These are phyloP conservation scores for Tillandsia leiboldiana DNA, from an alignment of 176 grass and related monocot species.

Conservation along the genomic window DNA sequence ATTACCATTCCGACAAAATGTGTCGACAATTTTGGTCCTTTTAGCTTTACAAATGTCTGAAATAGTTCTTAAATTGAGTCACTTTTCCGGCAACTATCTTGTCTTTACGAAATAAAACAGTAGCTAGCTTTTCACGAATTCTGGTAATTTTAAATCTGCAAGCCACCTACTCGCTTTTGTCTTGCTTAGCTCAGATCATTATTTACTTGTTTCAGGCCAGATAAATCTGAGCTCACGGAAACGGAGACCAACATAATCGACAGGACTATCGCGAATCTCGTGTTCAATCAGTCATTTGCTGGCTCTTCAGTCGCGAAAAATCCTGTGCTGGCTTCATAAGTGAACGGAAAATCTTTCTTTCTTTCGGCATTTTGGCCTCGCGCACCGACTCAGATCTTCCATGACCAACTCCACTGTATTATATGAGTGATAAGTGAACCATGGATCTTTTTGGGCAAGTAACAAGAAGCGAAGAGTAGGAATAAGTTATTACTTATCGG, in stretches of 20 bases:
- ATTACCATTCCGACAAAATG: no score
- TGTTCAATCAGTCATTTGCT: slow-evolving; percentile 20
- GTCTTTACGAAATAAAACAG: no score
- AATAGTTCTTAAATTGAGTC: no score
- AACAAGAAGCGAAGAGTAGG: no score
- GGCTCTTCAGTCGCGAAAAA: neutral
- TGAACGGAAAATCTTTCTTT: neutral
- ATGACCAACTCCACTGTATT: neutral
- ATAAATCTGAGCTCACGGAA: slow-evolving; percentile 11
- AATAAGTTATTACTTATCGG: no score
- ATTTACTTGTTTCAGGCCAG: slow-evolving; percentile 19
- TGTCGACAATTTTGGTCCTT: no score
- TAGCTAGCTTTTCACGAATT: no score
- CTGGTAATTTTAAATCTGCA: no score
- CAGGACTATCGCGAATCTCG: slow-evolving; percentile 43
- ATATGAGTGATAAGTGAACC: no score
- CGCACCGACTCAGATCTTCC: neutral
- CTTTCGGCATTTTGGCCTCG: neutral
- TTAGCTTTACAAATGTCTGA: no score
- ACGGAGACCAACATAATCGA: slow-evolving; percentile 51
- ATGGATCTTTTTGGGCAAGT: no score
- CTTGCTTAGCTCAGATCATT: neutral
- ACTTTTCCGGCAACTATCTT: no score
- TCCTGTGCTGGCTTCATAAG: neutral
- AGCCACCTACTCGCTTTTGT: neutral